Conservation (phyloP, 2,329 filamentous ascomycete species). For the Monilinia aucupariae region DNA sequence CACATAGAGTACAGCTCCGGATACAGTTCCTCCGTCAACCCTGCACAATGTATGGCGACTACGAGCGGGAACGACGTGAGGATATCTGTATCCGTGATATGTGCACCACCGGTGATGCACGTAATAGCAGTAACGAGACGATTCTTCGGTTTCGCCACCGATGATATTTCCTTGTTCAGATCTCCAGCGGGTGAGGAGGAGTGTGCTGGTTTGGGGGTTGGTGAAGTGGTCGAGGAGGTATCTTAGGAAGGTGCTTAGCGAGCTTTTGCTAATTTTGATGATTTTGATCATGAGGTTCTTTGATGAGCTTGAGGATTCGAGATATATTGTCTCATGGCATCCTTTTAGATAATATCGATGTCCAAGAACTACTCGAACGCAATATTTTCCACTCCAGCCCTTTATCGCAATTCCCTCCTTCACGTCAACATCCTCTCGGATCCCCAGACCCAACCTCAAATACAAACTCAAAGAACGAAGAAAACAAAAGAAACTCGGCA, state of each 20-base stretch:
- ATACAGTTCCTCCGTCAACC: conserved; percentile 39
- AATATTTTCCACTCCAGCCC: neutral
- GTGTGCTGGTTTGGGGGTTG: conserved; percentile 36
- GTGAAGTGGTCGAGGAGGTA: conserved; percentile 67
- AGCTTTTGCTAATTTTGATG: neutral
- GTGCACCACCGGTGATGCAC: conserved; percentile 65
- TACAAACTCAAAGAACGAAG: no score
- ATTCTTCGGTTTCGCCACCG: conserved; percentile 56
- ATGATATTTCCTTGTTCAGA: conserved; percentile 52
- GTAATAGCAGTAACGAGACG: conserved; percentile 58
- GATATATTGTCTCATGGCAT: neutral
- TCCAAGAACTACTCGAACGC: neutral
- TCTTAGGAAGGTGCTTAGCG: conserved; percentile 17
- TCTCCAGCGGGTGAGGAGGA: conserved; percentile 51
- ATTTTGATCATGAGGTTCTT: neutral
- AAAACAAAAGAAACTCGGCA: neutral
- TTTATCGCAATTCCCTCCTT: no score
- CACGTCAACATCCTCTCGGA: neutral
- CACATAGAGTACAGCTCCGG: conserved; percentile 42
- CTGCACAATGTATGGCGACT: conserved; percentile 36
- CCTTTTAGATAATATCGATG: neutral
- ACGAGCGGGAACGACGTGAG: conserved; percentile 48
- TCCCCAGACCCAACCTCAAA: no score
- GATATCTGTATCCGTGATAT: conserved; percentile 48
- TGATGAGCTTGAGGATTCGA: no score